A percentile compares a stretch with the other conserved stretches of the same genome.
phyloP scores from a whole-genome alignment of 2,329 filamentous ascomycete genomes.

The Colletotrichum costaricense region DNA sequence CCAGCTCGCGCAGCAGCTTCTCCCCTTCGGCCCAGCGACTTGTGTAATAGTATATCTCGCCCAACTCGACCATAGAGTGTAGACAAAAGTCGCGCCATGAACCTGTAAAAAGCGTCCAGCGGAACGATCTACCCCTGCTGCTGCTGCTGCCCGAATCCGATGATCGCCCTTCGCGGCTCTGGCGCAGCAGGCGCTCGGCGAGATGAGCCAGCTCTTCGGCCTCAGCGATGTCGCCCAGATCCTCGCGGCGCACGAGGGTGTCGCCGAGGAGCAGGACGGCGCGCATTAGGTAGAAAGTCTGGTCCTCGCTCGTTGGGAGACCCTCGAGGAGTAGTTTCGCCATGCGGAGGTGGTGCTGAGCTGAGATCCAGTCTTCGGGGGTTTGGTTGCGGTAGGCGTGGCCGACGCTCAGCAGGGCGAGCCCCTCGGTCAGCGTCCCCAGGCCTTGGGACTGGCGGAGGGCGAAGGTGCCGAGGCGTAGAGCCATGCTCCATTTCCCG shows the following conservation, averaged over 20 bases:
- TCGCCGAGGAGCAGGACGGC: slow-evolving; percentile 37
- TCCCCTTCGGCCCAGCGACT: slow-evolving; percentile 36
- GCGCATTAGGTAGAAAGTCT: slow-evolving; percentile 36
- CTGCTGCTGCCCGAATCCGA: no score
- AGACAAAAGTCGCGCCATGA: slow-evolving; percentile 37
- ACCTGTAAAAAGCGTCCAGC: slow-evolving; percentile 33
- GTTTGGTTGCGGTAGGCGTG: slow-evolving; percentile 36
- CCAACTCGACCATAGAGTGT: slow-evolving; percentile 39
- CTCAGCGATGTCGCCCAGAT: slow-evolving; percentile 32
- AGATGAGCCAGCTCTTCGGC: slow-evolving; percentile 30
- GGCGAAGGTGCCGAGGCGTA: slow-evolving; percentile 24
- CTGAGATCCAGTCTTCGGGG: slow-evolving; percentile 32
- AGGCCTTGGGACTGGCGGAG: slow-evolving; percentile 25
- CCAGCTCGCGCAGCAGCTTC: slow-evolving; percentile 35
- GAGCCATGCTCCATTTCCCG: slow-evolving; percentile 32
- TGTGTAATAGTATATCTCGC: slow-evolving; percentile 40
- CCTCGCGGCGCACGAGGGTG: slow-evolving; percentile 36
- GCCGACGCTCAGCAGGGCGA: slow-evolving; percentile 35
- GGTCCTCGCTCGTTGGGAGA: slow-evolving; percentile 28
- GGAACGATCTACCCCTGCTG: slow-evolving; percentile 12
- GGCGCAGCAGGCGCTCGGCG: slow-evolving; percentile 31
- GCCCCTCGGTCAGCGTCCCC: slow-evolving; percentile 32
- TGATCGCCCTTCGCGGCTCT: slow-evolving; percentile 13
- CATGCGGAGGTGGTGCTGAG: slow-evolving; percentile 33
- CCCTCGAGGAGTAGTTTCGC: slow-evolving; percentile 32